Conservation (phyloP, 2,329 filamentous ascomycete species). For the Botrytis medusae region DNA sequence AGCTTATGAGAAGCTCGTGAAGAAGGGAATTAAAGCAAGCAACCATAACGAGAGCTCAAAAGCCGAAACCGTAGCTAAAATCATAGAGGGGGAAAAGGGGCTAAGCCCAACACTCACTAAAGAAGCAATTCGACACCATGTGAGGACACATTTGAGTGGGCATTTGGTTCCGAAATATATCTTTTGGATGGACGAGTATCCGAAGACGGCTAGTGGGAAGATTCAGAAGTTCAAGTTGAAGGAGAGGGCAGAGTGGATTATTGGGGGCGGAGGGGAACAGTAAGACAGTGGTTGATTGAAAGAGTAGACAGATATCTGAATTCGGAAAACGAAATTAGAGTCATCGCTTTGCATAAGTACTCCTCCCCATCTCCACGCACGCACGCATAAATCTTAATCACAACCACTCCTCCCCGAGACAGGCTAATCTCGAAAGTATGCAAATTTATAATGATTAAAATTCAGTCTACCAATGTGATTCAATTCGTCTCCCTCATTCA, state of each 20-base stretch:
- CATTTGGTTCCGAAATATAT: conserved; percentile 86
- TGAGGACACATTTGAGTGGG: conserved; percentile 63
- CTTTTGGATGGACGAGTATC: conserved; percentile 83
- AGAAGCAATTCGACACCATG: conserved; percentile 69
- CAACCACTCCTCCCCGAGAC: not conserved
- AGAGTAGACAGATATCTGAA: not conserved
- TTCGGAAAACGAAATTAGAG: not conserved
- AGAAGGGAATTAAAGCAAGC: not conserved
- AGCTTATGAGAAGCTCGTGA: not conserved
- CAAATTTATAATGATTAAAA: not conserved
- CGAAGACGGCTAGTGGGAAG: conserved; percentile 95
- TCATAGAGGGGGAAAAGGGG: conserved; percentile 26
- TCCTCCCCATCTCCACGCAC: not conserved
- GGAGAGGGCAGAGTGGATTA: conserved; percentile 45
- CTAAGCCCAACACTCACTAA: conserved; percentile 46
- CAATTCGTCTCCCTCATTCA: conserved; percentile 57
- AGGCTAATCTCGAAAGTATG: not conserved
- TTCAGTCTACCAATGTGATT: not conserved
- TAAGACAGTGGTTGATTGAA: not conserved
- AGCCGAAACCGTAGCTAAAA: not conserved
- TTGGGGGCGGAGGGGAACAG: not conserved
- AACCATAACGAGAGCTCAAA: not conserved
- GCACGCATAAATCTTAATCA: not conserved
- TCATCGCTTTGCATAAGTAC: not conserved
- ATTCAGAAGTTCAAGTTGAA: conserved; percentile 90